Base-by-base conservation (phyloP, 2,329 filamentous ascomycete genomes). In the Curvularia spicifera region DNA sequence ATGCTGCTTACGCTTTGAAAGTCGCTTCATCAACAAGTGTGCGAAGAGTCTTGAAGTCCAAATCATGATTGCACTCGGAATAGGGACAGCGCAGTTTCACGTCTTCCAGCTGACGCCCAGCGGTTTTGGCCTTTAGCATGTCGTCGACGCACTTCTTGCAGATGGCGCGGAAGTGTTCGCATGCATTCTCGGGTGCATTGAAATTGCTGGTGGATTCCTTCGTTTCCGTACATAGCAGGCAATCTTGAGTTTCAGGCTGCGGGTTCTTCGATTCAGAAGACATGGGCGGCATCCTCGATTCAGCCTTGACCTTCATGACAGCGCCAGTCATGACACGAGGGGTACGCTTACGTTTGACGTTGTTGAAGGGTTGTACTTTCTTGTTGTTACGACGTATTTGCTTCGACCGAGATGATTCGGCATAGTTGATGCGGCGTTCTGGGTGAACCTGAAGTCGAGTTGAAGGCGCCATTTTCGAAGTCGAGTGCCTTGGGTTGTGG, bases 131-230 rank as follows among this genome's bases (percentile, higher is more conserved):
- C 52, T 62, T 65, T 37, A 73, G 40, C 56, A 68, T 58, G 22
- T 59, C 65, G 22, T 53, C 48, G 15, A 72, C 51, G 53, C 69
- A 72, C 2, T 22, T 2, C n/a, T 50, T 59, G 50, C 70, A 73
- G 18, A 59, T 66, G 24, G 46, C 40, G 9, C 57, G 24, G 51
- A 70, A 67, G 52, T 73, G 70, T 31, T 55, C 42, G 51, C 70
- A 72, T 2, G 26, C 37, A n/a, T 55, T 35, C 4, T 33, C 20
- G 10, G 57, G 18, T 0, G 39, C 37, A 20, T 54, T 65, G 62
- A 69, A 71, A 9, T 22, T 47, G 10, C 46, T 66, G 4, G 43
- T 37, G 3, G 29, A 39, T 6, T 47, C 60, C 28, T 31, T 9
- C 28, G 8, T 31, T 31, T 31, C 9, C 28, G 5, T 31, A 42